Evolutionary conservation across 176 grass and related monocot species (phyloP).

Genomic region (Triticum timopheevii): DNA sequence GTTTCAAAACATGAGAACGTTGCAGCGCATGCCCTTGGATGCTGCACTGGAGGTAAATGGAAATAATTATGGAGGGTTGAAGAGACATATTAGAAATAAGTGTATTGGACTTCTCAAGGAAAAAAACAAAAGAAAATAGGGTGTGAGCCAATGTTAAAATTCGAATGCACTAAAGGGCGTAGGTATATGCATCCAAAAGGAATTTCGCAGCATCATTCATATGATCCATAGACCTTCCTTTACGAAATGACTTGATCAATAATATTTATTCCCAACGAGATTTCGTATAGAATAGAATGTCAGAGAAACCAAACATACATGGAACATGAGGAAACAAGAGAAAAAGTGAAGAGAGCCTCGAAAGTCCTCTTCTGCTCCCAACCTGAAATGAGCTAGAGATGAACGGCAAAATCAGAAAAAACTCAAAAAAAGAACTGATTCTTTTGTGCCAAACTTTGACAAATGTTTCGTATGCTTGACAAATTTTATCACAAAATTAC

Average conservation of each 20-base stretch:
- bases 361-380: too few species aligned
- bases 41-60: too few species aligned
- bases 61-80: too few species aligned
- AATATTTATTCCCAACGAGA: not conserved
- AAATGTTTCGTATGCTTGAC: too few species aligned
- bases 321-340: not conserved
- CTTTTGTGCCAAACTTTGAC: too few species aligned
- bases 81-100: too few species aligned
- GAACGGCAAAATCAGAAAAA: too few species aligned
- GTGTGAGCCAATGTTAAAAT: not conserved
- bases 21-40: too few species aligned
- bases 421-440: too few species aligned
- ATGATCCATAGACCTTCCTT: not conserved
- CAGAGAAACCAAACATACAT: not conserved
- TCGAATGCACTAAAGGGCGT: not conserved
- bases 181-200: not conserved
- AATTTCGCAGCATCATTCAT: not conserved
- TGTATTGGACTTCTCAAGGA: not conserved
- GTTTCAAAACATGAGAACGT: too few species aligned
- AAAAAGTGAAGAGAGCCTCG: not conserved
- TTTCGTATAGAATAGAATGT: not conserved
- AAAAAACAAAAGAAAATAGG: not conserved
- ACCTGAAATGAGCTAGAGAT: too few species aligned
- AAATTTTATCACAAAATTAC: too few species aligned
- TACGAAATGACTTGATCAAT: not conserved